Conservation (phyloP, 768 basidiomycete genomes). For the Boletus sensibilis region DNA sequence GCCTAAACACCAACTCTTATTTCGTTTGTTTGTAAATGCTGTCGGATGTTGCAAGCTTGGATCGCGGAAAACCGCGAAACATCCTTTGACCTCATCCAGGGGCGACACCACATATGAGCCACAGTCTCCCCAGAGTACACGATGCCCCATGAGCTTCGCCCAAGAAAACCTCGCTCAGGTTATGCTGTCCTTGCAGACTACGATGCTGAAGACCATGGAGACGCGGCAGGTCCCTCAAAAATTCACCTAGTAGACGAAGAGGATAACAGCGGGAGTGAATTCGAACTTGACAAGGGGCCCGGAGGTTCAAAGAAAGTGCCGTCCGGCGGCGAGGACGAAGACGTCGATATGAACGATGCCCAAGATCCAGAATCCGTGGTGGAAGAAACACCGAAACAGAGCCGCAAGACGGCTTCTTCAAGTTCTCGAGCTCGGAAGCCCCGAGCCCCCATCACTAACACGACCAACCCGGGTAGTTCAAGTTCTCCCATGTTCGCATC, state of each 20-base stretch:
- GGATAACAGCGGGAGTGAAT: conserved; percentile 52
- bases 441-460: background rate
- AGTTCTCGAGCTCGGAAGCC: background rate
- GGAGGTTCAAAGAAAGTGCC: conserved; percentile 31
- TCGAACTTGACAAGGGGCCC: conserved; percentile 42
- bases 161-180: conserved; percentile 50
- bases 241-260: conserved; percentile 17
- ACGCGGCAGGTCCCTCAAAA: conserved; percentile 43
- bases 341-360: conserved; percentile 22
- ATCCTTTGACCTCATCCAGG: background rate
- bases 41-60: background rate
- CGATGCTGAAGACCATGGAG: conserved; percentile 31
- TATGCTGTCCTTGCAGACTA: conserved; percentile 43
- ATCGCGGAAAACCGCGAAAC: background rate
- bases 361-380: conserved; percentile 14
- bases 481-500: background rate
- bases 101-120: background rate
- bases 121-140: background rate
- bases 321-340: conserved; percentile 35
- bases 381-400: conserved; percentile 14
- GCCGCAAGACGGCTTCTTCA: conserved; percentile 7
- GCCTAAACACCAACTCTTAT: background rate
- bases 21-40: background rate
- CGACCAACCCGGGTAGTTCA: background rate
- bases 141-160: conserved; percentile 59